Conservation (phyloP, 805 yeast species). For the Ogataea nitratoaversa region DNA sequence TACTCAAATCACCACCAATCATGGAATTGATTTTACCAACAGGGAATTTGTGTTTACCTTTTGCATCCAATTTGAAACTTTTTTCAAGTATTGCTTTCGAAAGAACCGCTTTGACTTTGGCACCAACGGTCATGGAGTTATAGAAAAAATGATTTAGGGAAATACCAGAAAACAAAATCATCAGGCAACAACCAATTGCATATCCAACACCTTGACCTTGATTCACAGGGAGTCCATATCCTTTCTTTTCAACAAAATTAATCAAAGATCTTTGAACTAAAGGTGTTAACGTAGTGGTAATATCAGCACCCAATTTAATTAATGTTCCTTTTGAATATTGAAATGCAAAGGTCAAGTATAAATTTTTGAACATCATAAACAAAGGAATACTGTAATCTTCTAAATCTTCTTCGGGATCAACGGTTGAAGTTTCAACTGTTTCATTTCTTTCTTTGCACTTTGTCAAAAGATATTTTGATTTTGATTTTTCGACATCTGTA, state of each 20-base stretch:
- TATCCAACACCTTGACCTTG: conserved; percentile 71
- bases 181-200: conserved; percentile 62
- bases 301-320: conserved; percentile 41
- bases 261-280: conserved; percentile 62
- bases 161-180: conserved; percentile 48
- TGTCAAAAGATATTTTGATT: conserved; percentile 22
- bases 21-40: conserved; percentile 71
- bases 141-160: conserved; percentile 61
- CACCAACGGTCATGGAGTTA: conserved; percentile 58
- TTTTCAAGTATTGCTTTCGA: conserved; percentile 67
- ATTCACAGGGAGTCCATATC: conserved; percentile 35
- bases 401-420: conserved; percentile 16
- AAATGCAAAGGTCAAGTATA: conserved; percentile 46
- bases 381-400: conserved; percentile 24
- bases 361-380: conserved; percentile 29
- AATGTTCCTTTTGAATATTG: conserved; percentile 39
- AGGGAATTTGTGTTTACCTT: conserved; percentile 60
- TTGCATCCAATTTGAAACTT: conserved; percentile 55
- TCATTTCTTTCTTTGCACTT: conserved; percentile 28
- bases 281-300: conserved; percentile 54
- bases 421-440: conserved; percentile 16
- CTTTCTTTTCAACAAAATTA: conserved; percentile 51
- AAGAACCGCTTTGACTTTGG: conserved; percentile 62
- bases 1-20: conserved; percentile 75
- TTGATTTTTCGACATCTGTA: conserved; percentile 28